Conservation (phyloP, 768 basidiomycete species). For the Russula sp. region DNA sequence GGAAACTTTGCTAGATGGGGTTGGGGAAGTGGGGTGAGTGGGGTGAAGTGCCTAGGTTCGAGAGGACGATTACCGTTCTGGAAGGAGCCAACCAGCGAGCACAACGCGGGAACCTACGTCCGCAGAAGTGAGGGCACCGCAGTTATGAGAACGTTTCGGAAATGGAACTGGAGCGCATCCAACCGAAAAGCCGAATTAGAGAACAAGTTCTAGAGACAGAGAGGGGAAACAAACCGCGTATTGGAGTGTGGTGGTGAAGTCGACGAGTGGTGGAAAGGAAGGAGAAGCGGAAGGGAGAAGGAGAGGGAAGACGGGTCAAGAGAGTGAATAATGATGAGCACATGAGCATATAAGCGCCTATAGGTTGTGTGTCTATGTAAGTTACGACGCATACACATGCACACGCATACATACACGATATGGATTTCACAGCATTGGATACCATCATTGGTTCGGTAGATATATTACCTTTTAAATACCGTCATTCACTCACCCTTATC, state of each 20-base stretch:
- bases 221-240: neutral
- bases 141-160: constrained; percentile 28
- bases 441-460: neutral
- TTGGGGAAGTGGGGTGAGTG: constrained; percentile 29
- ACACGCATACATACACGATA: no score
- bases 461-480: neutral
- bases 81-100: constrained; percentile 77
- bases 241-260: neutral
- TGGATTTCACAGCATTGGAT: neutral
- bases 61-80: constrained; percentile 59
- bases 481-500: neutral
- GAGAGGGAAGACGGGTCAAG: neutral
- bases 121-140: constrained; percentile 23
- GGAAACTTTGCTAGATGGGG: constrained; percentile 51
- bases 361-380: neutral
- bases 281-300: neutral
- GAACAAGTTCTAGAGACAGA: neutral
- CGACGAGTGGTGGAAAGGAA: neutral
- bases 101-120: constrained; percentile 41
- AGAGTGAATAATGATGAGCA: neutral
- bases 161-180: constrained; percentile 25
- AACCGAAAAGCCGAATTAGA: constrained; percentile 13
- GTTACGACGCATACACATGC: neutral
- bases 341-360: neutral
- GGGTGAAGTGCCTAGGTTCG: neutral